These are phyloP conservation scores for Scedosporium dehoogii DNA, from an alignment of 2,329 filamentous ascomycete genomes.

Conservation along the genomic window DNA sequence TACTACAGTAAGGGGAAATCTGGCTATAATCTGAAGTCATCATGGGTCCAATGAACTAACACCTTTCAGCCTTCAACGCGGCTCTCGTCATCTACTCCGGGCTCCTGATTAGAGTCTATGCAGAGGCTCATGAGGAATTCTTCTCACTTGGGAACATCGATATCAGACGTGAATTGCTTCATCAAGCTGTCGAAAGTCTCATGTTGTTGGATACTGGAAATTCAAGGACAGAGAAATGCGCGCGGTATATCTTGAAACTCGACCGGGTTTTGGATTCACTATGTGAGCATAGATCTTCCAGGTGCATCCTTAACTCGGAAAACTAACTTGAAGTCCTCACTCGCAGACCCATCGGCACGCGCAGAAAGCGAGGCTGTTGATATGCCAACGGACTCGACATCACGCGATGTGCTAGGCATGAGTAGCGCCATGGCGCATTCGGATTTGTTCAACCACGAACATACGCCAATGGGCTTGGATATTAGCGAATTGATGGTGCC, in stretches of 20 bases:
- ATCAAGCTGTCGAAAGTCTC: slow-evolving; percentile 2
- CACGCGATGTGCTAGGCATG: background rate
- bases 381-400: background rate
- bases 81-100: background rate
- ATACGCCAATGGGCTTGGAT: background rate
- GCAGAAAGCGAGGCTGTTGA: background rate
- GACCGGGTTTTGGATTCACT: slow-evolving; percentile 2
- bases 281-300: background rate
- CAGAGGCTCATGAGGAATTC: background rate
- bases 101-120: background rate
- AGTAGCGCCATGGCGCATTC: background rate
- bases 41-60: background rate
- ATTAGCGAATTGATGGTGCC: slow-evolving; percentile 4
- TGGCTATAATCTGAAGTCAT: too few species aligned
- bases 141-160: slow-evolving; percentile 1
- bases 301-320: too few species aligned
- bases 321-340: background rate
- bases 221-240: slow-evolving; percentile 4
- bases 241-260: slow-evolving; percentile 2
- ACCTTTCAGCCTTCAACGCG: background rate
- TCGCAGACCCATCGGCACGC: background rate
- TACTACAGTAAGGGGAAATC: background rate
- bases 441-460: background rate
- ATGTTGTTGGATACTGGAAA: background rate
- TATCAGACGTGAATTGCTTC: background rate